Evolutionary conservation across 441 rosid species (phyloP), one percentile per base, ranked within the genome.

Genomic region (Macaranga tanarius): DNA sequence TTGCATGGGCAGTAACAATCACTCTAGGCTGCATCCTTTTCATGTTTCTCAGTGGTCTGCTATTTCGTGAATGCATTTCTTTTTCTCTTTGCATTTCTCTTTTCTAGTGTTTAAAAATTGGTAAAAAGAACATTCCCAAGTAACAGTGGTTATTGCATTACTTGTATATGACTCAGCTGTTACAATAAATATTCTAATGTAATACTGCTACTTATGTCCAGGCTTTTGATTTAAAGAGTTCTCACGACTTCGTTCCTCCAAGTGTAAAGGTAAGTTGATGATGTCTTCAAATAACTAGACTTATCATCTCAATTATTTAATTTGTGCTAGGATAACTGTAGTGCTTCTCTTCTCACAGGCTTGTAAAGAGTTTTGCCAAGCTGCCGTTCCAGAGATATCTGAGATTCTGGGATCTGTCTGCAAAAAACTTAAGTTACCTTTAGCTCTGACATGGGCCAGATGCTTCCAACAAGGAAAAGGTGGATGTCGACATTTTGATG

Each of bases 391-490:
- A 34, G 91, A 86, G 79, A 77, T 95, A 65, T 73, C 79, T 22
- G 89, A 87, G 67, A 80, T 87, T 77, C 79, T 91, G 82, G 79
- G 63, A 34, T 85, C 91, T 54, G 88, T 86, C 65, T 92, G 93
- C 89, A 82, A 72, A 74, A 77, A 45, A 31, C 77, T 87, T 77
- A 73, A 77, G 45, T 66, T 95, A 62, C 96, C 95, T 65, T 81
- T 95, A 76, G 97, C 97, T 79, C 86, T 87, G 67, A 88, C 96
- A n/a, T 92, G 99, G 99, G 92, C 91, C 1, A 85, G 89, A 16
- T 89, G 96, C 70, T 75, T 80, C 61, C 81, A 67, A 54, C 96
- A 88, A 80, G 86, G 91, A 45, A 88, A 85, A 83, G 81, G 73
- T 71, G 97, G 97, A 63, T 82, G 91, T 60, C 84, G 85, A 19